Evolutionary conservation across 2,329 filamentous ascomycete species (phyloP).

Genomic region (Pseudofabraea citricarpa): DNA sequence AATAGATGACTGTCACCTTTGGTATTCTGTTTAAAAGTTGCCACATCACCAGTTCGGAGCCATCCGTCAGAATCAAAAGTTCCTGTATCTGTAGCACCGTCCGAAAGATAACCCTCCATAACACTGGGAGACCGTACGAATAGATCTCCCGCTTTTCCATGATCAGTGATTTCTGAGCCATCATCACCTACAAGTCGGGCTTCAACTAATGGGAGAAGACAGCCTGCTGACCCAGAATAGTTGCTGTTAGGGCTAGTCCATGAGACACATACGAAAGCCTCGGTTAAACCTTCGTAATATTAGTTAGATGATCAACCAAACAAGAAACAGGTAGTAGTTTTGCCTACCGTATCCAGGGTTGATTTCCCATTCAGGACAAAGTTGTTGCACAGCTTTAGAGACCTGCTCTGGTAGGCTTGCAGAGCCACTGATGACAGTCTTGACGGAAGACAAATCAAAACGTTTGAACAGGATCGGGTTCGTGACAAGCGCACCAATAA

Average conservation of each 20-base stretch:
- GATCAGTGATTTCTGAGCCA: conserved; percentile 61
- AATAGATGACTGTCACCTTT: conserved; percentile 72
- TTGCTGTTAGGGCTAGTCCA: conserved; percentile 56
- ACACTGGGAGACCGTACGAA: conserved; percentile 69
- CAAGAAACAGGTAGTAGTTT: not conserved
- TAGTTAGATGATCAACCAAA: not conserved
- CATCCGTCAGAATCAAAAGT: conserved; percentile 52
- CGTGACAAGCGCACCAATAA: conserved; percentile 1
- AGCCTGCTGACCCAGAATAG: conserved; percentile 64
- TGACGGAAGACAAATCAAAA: conserved; percentile 1
- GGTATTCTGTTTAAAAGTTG: conserved; percentile 56
- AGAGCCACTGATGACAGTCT: conserved; percentile 2
- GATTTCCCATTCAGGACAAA: conserved; percentile 58
- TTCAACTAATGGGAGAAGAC: conserved; percentile 56
- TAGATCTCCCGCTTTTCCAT: conserved; percentile 72
- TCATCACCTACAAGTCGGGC: conserved; percentile 61
- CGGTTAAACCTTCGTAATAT: conserved; percentile 51
- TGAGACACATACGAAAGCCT: conserved; percentile 64
- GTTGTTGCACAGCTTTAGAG: conserved; percentile 42
- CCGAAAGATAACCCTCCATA: conserved; percentile 73
- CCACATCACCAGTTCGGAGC: conserved; percentile 80
- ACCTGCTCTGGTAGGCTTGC: not conserved
- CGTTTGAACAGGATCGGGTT: conserved; percentile 1
- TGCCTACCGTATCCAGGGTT: conserved; percentile 57
- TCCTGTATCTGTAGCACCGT: conserved; percentile 57